Base-by-base conservation (phyloP, 768 basidiomycete species). In the Astraeus odoratus region DNA sequence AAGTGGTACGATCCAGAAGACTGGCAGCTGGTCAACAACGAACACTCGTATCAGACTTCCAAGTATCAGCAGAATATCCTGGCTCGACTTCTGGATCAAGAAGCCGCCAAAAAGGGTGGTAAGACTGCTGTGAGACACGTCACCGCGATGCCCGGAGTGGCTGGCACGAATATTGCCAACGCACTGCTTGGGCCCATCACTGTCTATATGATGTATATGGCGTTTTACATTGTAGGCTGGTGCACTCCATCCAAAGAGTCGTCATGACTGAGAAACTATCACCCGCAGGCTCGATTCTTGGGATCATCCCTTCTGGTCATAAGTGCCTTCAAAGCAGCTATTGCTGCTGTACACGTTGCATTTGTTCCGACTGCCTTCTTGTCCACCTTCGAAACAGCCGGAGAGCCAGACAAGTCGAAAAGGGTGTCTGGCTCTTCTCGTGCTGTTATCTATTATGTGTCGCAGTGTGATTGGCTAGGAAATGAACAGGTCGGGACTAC, bases 41-140 rank as follows among this genome's bases (percentile, higher is more conserved):
- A 63, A 16, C 72, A 77, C 46, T 77, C 86, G 1, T 93, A 91
- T 56, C 76, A 86, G 54, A 70, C 66, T 30, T 71, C 77, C 9
- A 92, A 92, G 61, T 89, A 84, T 56, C 82, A 90, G 64, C 80
- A 81, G 20, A 86, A 89, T 55, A 58, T 91, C 38, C 66, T 90
- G 33, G 70, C 72, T 1, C 64, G 76, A 1, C 63, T 70, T 35
- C 69, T 92, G 38, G 78, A 84, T 47, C 67, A 57, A 24, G 58
- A 61, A 4, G 70, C 77, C 16, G 51, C 65, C 6, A 57, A 59
- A 40, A 52, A 58, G 16, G 55, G 50, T 22, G 34, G 37, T 47
- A 30, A 57, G 54, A 30, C 48, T 33, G 13, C 44, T 9, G 45
- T 50, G 19, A 45, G 80, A 35, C 86, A 91, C 58, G 67, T 86